phyloP scores from a whole-genome alignment of 2,329 filamentous ascomycete species.

The Plenodomus biglobosus region DNA sequence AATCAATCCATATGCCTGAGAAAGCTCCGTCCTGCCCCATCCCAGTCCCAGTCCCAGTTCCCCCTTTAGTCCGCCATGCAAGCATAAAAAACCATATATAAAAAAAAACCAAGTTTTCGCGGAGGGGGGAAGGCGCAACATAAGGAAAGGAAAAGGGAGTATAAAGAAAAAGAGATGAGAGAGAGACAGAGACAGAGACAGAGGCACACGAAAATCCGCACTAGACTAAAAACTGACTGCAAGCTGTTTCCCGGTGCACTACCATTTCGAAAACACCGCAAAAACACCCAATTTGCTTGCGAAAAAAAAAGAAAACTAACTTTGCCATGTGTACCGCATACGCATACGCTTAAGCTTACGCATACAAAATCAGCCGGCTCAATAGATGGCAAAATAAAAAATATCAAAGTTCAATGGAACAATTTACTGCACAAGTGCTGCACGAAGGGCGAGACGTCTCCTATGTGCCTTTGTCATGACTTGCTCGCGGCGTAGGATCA shows the following conservation, averaged over 20 bases:
- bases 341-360: not conserved
- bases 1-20: too few species aligned
- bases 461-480: not conserved
- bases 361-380: not conserved
- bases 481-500: slow-evolving; percentile 45
- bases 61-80: too few species aligned
- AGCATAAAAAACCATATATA: too few species aligned
- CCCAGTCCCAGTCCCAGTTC: too few species aligned
- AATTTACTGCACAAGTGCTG: slow-evolving; percentile 6
- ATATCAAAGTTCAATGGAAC: not conserved
- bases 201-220: too few species aligned
- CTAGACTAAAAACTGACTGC: not conserved
- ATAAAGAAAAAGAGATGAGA: too few species aligned
- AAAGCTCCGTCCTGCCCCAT: too few species aligned
- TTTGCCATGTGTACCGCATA: not conserved
- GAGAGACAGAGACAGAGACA: too few species aligned
- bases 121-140: too few species aligned
- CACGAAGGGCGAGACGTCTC: not conserved
- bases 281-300: not conserved
- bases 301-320: not conserved
- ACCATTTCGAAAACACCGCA: not conserved
- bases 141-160: too few species aligned
- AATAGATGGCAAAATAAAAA: not conserved
- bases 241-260: not conserved
- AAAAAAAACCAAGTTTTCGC: too few species aligned